Conservation (phyloP, 176 grass and related monocot species). For the Saccharum officinarum region DNA sequence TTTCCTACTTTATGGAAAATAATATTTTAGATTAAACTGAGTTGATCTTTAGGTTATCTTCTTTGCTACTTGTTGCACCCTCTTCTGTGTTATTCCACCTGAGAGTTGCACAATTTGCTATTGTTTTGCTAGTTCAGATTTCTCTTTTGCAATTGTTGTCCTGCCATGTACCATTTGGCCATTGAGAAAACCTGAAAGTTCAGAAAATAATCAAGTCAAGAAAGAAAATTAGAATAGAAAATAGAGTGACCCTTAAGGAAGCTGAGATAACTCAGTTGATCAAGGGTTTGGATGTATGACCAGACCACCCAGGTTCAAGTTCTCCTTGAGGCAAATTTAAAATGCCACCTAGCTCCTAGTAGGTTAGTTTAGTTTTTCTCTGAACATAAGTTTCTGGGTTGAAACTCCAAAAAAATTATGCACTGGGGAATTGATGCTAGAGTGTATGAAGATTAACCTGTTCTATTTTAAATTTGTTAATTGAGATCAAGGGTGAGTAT, state of each 20-base stretch:
- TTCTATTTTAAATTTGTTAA: neutral
- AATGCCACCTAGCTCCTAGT: neutral
- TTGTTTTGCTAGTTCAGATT: neutral
- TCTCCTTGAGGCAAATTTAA: neutral
- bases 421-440: neutral
- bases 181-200: neutral
- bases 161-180: neutral
- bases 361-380: neutral
- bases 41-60: neutral
- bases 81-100: neutral
- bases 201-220: neutral
- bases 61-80: neutral
- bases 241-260: neutral
- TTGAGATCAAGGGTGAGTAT: neutral
- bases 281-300: neutral
- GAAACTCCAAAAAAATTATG: neutral
- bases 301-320: neutral
- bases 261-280: neutral
- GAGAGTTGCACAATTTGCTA: neutral
- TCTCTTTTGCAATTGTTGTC: neutral
- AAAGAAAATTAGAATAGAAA: neutral
- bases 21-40: constrained; percentile 17
- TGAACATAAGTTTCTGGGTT: neutral
- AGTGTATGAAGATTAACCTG: neutral
- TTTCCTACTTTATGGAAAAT: neutral